phyloP scores from a whole-genome alignment of 768 basidiomycete genomes.

The Kondoa malvinella region DNA sequence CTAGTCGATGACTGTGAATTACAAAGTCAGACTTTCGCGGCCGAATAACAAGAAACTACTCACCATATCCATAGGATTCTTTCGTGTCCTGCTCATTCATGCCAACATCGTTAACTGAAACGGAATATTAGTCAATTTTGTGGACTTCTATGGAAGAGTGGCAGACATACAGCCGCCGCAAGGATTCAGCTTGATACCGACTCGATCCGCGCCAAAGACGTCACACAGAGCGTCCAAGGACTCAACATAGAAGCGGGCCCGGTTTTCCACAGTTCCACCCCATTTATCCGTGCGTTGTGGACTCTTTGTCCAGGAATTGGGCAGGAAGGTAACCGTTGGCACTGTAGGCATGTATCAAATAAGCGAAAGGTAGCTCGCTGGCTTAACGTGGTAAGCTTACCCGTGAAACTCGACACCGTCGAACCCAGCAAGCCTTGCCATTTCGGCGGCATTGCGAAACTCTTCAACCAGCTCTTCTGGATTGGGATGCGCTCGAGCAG shows the following conservation, averaged over 20 bases:
- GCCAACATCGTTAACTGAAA: constrained; percentile 5
- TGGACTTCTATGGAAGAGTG: too few species aligned
- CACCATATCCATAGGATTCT: constrained; percentile 8
- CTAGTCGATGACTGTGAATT: too few species aligned
- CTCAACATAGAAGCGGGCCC: constrained; percentile 44
- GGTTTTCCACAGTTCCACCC: constrained; percentile 49
- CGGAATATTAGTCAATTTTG: too few species aligned
- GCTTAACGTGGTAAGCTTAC: constrained; percentile 27
- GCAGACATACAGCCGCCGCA: neutral
- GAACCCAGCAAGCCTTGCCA: constrained; percentile 49
- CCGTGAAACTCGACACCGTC: constrained; percentile 55
- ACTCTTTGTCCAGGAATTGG: constrained; percentile 26
- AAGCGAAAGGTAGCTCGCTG: neutral
- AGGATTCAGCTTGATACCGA: constrained; percentile 28
- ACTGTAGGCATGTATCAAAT: neutral
- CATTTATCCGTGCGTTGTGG: constrained; percentile 35
- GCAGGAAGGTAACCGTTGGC: constrained; percentile 24
- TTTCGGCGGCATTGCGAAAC: constrained; percentile 43
- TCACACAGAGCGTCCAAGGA: constrained; percentile 40
- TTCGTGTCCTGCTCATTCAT: constrained; percentile 9
- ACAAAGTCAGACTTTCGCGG: too few species aligned
- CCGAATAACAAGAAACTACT: too few species aligned
- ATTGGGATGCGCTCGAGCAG: constrained; percentile 32
- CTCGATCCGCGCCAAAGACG: constrained; percentile 41
- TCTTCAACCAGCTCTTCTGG: constrained; percentile 33